Evolutionary conservation across 495 filamentous ascomycete genomes (phyloP).

Genomic region (Xylaria grammica): DNA sequence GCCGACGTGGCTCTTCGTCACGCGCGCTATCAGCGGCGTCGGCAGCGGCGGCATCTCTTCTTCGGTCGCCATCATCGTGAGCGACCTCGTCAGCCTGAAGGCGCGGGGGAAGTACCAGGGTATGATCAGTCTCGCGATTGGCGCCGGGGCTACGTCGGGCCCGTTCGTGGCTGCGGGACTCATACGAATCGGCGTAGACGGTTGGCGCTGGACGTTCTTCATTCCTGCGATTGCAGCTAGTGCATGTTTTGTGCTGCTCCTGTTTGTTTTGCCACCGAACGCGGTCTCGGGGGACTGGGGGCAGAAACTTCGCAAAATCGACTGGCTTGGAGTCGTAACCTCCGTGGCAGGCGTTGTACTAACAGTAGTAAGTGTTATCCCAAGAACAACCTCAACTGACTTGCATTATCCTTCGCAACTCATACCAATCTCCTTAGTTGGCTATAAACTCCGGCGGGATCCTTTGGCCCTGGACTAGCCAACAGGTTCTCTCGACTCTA

Average conservation of each 20-base stretch:
- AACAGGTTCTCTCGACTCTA: slow-evolving; percentile 68
- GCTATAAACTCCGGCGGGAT: slow-evolving; percentile 68
- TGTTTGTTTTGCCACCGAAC: slow-evolving; percentile 42
- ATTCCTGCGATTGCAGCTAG: slow-evolving; percentile 31
- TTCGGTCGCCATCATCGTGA: slow-evolving; percentile 39
- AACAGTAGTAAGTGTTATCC: slow-evolving; percentile 38
- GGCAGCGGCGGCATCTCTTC: slow-evolving; percentile 45
- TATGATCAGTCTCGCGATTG: slow-evolving; percentile 46
- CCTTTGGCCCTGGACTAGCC: slow-evolving; percentile 63
- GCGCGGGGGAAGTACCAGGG: slow-evolving; percentile 45
- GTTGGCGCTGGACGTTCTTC: slow-evolving; percentile 41
- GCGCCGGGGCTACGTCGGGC: slow-evolving; percentile 47
- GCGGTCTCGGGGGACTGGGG: slow-evolving; percentile 33
- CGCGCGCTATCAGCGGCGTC: slow-evolving; percentile 61
- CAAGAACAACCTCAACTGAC: background rate
- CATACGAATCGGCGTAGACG: slow-evolving; percentile 23
- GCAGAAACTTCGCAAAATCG: slow-evolving; percentile 44
- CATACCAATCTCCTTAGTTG: slow-evolving; percentile 39
- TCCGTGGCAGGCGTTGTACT: slow-evolving; percentile 41
- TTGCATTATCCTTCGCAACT: slow-evolving; percentile 3
- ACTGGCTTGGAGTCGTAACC: slow-evolving; percentile 41
- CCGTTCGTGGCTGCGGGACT: slow-evolving; percentile 43
- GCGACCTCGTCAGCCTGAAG: slow-evolving; percentile 41
- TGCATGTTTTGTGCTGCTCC: slow-evolving; percentile 21
- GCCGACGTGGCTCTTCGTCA: slow-evolving; percentile 60